phyloP scores from a whole-genome alignment of 352 stramenopile genomes.

The Blastocystis sp. region DNA sequence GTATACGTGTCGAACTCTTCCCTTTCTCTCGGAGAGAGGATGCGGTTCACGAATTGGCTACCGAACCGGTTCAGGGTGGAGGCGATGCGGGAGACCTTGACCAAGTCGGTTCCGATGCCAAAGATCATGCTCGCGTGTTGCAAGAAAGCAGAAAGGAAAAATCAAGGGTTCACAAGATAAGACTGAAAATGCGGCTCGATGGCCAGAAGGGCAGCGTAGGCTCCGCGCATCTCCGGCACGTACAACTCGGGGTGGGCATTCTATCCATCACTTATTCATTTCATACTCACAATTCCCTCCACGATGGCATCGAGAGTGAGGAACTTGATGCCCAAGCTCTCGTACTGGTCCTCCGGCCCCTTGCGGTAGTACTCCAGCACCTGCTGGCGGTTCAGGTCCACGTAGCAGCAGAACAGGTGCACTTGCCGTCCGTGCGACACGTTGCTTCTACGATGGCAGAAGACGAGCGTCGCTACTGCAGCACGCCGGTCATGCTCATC shows the following conservation, averaged over 20 bases:
- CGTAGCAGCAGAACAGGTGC: constrained; percentile 56
- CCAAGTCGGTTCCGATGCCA: constrained; percentile 57
- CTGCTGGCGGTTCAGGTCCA: constrained; percentile 1
- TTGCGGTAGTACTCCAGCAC: constrained; percentile 15
- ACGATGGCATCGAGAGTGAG: constrained; percentile 32
- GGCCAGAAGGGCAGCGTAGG: neutral
- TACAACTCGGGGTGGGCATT: neutral
- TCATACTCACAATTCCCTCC: constrained; percentile 3
- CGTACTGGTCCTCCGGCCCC: constrained; percentile 54
- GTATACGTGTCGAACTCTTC: constrained; percentile 33
- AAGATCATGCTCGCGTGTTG: constrained; percentile 10
- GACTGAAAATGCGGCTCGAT: neutral
- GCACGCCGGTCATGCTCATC: constrained; percentile 37
- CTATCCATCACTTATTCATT: neutral
- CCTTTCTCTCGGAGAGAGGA: constrained; percentile 21
- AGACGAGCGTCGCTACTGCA: neutral
- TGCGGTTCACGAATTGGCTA: constrained; percentile 38
- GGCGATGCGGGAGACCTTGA: constrained; percentile 35
- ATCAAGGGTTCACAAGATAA: neutral
- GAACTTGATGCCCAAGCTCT: constrained; percentile 60
- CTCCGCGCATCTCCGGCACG: neutral
- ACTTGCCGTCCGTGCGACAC: constrained; percentile 42
- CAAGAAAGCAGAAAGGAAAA: neutral
- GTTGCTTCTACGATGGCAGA: constrained; percentile 20
- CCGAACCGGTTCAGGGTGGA: constrained; percentile 37